These are phyloP conservation scores for Teratosphaeria zuluensis DNA, from an alignment of 2,329 filamentous ascomycete species.

Conservation along the genomic window DNA sequence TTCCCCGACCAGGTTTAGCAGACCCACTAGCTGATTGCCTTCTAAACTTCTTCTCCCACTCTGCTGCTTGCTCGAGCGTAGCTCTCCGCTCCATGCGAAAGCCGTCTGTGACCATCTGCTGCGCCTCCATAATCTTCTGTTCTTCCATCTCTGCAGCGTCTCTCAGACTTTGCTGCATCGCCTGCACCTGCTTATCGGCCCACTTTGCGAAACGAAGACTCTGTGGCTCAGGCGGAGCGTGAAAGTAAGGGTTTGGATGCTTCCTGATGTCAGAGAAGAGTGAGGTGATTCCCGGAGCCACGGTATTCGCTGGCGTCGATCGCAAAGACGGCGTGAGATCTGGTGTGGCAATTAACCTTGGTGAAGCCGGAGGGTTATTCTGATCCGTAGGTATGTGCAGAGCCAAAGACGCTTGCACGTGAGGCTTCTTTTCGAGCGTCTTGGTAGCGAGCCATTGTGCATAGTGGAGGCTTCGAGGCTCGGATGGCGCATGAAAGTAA, in stretches of 20 bases:
- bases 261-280: not conserved
- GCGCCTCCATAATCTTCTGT: not conserved
- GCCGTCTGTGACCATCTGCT: not conserved
- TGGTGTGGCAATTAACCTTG: not conserved
- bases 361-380: not conserved
- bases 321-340: not conserved
- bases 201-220: not conserved
- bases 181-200: conserved; percentile 2
- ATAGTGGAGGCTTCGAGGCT: not conserved
- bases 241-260: conserved; percentile 1
- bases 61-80: not conserved
- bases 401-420: not conserved
- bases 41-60: not conserved
- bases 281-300: not conserved
- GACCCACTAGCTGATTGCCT: not conserved
- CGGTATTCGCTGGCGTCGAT: not conserved
- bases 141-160: not conserved
- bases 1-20: not conserved
- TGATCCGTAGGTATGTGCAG: not conserved
- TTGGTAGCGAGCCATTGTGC: not conserved
- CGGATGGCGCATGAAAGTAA: not conserved
- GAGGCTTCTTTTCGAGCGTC: not conserved
- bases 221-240: not conserved
- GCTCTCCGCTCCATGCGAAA: not conserved
- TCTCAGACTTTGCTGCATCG: not conserved